Evolutionary conservation across 2,329 filamentous ascomycete genomes (phyloP).

Genomic region (Uncinocarpus reesii): DNA sequence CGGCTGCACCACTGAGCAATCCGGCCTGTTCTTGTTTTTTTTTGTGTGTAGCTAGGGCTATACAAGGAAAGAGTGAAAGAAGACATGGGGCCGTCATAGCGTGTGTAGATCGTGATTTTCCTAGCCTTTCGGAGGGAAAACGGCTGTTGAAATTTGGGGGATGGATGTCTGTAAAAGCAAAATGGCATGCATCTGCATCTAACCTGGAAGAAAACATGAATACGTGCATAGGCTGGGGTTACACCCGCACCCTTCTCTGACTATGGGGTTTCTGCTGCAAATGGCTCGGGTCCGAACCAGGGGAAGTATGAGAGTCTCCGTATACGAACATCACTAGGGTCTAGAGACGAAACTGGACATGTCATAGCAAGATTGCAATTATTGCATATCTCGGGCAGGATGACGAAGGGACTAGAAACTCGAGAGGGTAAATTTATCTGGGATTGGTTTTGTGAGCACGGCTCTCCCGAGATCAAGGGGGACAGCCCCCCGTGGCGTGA

Average conservation of each 20-base stretch:
- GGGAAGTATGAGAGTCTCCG: neutral
- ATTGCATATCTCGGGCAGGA: too few species aligned
- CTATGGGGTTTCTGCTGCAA: neutral
- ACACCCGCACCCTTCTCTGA: constrained; percentile 1
- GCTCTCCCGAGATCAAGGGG: too few species aligned
- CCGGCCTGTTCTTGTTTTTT: too few species aligned
- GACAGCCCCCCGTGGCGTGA: too few species aligned
- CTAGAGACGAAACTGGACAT: too few species aligned
- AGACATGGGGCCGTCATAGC: neutral
- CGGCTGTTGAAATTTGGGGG: neutral
- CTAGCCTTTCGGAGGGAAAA: neutral
- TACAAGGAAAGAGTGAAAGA: neutral
- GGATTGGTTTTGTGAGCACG: too few species aligned
- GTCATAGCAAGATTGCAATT: too few species aligned
- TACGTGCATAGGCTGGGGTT: neutral
- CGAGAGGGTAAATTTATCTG: too few species aligned
- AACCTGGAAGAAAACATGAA: neutral
- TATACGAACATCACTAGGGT: constrained; percentile 4
- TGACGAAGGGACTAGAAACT: too few species aligned
- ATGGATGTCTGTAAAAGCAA: neutral
- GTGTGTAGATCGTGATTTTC: neutral
- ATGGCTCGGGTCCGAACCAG: neutral
- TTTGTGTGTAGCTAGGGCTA: neutral
- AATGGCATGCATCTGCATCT: constrained; percentile 11
- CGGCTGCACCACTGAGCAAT: neutral